Evolutionary conservation across 768 basidiomycete species (phyloP).

Genomic region (Cantharellus anzutake): DNA sequence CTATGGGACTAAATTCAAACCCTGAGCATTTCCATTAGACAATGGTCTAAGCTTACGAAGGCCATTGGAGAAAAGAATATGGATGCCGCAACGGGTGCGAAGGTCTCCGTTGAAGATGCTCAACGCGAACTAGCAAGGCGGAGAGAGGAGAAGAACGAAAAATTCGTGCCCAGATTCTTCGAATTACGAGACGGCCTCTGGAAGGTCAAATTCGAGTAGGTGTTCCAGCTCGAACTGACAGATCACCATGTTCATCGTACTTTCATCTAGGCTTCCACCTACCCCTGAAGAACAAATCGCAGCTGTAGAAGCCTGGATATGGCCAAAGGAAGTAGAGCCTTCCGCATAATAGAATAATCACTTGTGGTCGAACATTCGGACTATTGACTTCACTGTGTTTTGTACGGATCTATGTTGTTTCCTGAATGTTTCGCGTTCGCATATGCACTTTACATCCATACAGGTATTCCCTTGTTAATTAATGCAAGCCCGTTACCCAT

Average conservation of each 20-base stretch:
- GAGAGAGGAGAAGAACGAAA: slow-evolving; percentile 54
- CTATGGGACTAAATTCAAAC: slow-evolving; percentile 62
- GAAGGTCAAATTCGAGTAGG: slow-evolving; percentile 61
- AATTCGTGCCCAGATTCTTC: slow-evolving; percentile 68
- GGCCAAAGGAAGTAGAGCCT: slow-evolving; percentile 15
- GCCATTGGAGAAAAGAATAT: slow-evolving; percentile 82
- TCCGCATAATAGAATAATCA: too few relatives aligned
- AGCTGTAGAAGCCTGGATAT: slow-evolving; percentile 69
- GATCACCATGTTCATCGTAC: neutral
- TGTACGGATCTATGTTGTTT: too few relatives aligned
- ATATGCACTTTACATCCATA: too few relatives aligned
- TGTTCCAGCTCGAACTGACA: neutral
- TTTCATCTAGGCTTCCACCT: slow-evolving; percentile 38
- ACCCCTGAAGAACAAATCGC: slow-evolving; percentile 45
- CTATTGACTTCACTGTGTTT: too few relatives aligned
- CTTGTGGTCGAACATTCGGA: too few relatives aligned
- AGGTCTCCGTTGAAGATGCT: slow-evolving; percentile 76
- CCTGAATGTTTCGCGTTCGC: too few relatives aligned
- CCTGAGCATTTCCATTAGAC: slow-evolving; percentile 19
- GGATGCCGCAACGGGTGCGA: slow-evolving; percentile 83
- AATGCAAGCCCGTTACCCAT: too few relatives aligned
- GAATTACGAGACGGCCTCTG: slow-evolving; percentile 57
- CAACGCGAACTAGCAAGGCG: slow-evolving; percentile 64
- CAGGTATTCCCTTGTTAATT: too few relatives aligned
- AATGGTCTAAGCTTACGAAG: slow-evolving; percentile 70